Evolutionary conservation across 1,284 basidiomycete species (phyloP), one percentile per base, ranked within the genome.

Genomic region (Lentinus polychrous): DNA sequence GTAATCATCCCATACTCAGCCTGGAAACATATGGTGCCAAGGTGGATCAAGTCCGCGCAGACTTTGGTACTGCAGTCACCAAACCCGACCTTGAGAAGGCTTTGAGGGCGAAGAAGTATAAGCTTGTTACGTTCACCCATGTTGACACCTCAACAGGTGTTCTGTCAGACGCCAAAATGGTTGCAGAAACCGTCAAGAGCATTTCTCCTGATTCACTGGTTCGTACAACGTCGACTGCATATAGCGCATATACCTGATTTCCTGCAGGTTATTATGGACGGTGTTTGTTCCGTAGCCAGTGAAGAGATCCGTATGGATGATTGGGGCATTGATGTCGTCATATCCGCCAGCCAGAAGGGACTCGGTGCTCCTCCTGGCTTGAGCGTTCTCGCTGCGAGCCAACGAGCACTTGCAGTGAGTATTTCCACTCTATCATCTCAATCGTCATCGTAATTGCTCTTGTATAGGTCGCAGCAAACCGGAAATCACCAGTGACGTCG

Each of bases 281-380:
- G 83, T 37, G 96, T 99, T 24, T 99, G 96, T 72, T 86, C 93
- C 6, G 94, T 98, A 11, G 95, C 90, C 0, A 94, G 88, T 57
- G 95, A 99, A 66, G 93, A 98, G 67, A 95, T 99, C 60, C 82
- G 77, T 49, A 86, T 97, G 74, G 95, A 98, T 58, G 86, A 81
- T 14, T 99, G 95, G 96, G 84, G 81, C 23, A 76, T 99, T 50
- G 96, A 99, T 60, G 80, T 94, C 27, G 84, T 98, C 40, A 66
- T 97, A 45, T 83, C 87, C 12, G 95, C 94, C 10, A 90, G 87
- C 50, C 95, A 99, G 68, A 99, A 99, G 68, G 95, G 96, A 43
- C 79, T 99, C 23, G 91, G 94, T 37, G 83, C 85, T 7, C 96
- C 96, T n/a, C 94, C 95, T 14, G 95, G 95, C 48, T 74, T 99